Conservation (phyloP, 192 early-diverging fungal species). For the Linnemannia schmuckeri region DNA sequence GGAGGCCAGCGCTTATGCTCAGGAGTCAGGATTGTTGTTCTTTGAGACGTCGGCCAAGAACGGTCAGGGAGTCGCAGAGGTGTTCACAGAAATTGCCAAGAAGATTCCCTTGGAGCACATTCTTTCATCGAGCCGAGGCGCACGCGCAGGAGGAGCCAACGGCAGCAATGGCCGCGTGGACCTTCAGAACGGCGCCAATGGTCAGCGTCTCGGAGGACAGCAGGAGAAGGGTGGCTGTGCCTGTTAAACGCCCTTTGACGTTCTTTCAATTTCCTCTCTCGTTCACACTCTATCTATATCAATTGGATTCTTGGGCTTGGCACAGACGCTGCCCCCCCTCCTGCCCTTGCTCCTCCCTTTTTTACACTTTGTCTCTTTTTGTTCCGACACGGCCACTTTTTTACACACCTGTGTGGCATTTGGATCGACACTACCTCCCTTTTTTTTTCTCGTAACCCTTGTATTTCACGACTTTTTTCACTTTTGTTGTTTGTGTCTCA, state of each 20-base stretch:
- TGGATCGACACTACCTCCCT: not conserved
- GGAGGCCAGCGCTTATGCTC: constrained; percentile 86
- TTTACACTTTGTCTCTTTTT: not conserved
- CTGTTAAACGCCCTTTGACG: constrained; percentile 11
- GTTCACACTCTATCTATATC: not conserved
- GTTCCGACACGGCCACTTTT: not conserved
- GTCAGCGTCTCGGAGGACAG: constrained; percentile 46
- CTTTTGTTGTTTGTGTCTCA: not conserved
- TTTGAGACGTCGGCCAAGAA: constrained; percentile 92
- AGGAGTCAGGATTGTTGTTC: constrained; percentile 86
- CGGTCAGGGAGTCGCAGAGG: constrained; percentile 86
- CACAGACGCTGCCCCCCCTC: not conserved
- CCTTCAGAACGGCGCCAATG: constrained; percentile 40
- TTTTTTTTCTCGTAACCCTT: constrained; percentile 1
- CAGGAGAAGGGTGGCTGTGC: constrained; percentile 51
- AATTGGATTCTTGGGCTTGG: not conserved
- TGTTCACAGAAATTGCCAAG: constrained; percentile 90
- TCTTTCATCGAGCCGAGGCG: constrained; percentile 41
- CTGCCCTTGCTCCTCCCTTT: not conserved
- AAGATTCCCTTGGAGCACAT: constrained; percentile 65
- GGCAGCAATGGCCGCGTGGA: constrained; percentile 47
- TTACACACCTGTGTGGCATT: not conserved
- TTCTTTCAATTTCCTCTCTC: not conserved
- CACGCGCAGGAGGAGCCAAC: constrained; percentile 31
- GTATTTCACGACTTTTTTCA: not conserved